Conservation (phyloP, 2,329 filamentous ascomycete genomes). For the Pseudogymnoascus sp. region DNA sequence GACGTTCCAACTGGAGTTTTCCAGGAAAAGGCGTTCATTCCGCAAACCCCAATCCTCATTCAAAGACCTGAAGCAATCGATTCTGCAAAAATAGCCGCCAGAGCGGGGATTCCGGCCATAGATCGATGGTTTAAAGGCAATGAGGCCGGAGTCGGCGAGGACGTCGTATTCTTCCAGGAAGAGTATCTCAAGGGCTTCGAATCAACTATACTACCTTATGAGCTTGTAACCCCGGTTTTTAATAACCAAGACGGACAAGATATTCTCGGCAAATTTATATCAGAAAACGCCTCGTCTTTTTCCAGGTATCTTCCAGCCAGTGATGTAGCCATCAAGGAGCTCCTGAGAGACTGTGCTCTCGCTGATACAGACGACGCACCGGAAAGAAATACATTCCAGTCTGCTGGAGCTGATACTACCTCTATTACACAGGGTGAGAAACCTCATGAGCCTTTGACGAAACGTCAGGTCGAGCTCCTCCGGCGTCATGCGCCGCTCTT, state of each 20-base stretch:
- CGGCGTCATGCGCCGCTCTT: background rate
- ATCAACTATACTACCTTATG: conserved; percentile 47
- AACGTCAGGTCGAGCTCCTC: background rate
- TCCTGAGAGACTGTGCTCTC: background rate
- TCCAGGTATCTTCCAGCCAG: conserved; percentile 7
- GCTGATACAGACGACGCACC: background rate
- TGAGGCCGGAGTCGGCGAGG: background rate
- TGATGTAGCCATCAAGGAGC: conserved; percentile 19
- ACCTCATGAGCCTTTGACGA: background rate
- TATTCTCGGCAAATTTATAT: background rate
- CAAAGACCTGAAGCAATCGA: conserved; percentile 19
- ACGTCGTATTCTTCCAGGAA: conserved; percentile 14
- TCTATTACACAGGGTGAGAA: background rate
- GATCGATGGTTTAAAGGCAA: conserved; percentile 48
- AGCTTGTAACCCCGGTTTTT: conserved; percentile 35
- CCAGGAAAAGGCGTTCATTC: conserved; percentile 41
- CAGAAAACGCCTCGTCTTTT: conserved; percentile 1
- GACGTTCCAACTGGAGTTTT: conserved; percentile 38
- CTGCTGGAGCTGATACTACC: background rate
- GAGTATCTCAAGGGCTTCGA: conserved; percentile 33
- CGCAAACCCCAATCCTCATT: conserved; percentile 44
- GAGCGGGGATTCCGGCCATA: conserved; percentile 43
- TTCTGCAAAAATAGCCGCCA: conserved; percentile 18
- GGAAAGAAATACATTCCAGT: background rate
- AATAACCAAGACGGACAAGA: background rate